These are phyloP conservation scores for Rubia peregrina DNA, from an alignment of 305 asterid species.

Conservation along the genomic window DNA sequence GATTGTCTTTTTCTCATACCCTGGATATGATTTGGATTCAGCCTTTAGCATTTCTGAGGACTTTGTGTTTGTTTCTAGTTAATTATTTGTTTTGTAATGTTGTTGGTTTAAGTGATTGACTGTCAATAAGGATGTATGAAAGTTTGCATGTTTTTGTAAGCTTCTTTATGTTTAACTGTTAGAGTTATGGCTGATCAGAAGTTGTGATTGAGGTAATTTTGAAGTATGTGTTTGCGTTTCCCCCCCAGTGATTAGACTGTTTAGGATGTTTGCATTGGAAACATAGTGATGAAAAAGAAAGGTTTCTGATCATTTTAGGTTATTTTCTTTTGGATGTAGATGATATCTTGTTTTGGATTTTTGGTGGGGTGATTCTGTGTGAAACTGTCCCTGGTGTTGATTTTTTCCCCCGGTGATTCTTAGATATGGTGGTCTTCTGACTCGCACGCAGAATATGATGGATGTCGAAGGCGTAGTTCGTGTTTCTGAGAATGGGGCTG, in stretches of 20 bases:
- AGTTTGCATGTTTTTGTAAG: not conserved
- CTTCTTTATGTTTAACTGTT: not conserved
- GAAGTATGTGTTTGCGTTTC: no score
- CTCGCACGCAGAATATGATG: slow-evolving; percentile 35
- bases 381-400: not conserved
- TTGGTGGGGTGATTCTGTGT: not conserved
- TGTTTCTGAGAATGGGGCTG: slow-evolving; percentile 34
- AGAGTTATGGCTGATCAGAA: not conserved
- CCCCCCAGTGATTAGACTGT: not conserved
- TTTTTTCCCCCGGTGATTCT: slow-evolving; percentile 10
- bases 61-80: not conserved
- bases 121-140: not conserved
- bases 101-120: slow-evolving; percentile 4
- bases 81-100: not conserved
- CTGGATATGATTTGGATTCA: slow-evolving; percentile 10
- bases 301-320: not conserved
- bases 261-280: not conserved
- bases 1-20: slow-evolving; percentile 16
- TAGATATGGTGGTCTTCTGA: not conserved
- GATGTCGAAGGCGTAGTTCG: slow-evolving; percentile 38
- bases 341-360: not conserved
- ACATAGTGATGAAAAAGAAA: not conserved
- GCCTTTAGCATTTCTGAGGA: not conserved
- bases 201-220: not conserved
- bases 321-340: not conserved